A percentile compares a stretch with the other conserved stretches of the same genome.
phyloP scores from a whole-genome alignment of 2,329 filamentous ascomycete species.

The Penicillium sp. region DNA sequence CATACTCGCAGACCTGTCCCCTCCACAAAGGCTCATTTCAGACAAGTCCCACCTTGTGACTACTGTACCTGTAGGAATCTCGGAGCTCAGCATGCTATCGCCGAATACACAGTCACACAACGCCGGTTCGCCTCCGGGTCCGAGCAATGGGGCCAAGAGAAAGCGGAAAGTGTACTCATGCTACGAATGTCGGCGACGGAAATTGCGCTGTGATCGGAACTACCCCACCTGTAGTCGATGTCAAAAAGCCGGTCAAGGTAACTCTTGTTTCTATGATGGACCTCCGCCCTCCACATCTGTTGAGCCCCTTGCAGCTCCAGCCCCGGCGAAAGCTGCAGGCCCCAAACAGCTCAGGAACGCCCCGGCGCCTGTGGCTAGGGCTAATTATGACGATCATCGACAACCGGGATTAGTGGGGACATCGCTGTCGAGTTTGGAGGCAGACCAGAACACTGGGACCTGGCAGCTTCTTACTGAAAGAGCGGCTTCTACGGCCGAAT shows the following conservation, averaged over 20 bases:
- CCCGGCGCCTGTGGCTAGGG: not conserved
- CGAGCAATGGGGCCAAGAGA: slow-evolving; percentile 2
- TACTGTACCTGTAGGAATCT: not conserved
- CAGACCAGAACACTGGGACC: slow-evolving; percentile 3
- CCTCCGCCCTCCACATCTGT: not conserved
- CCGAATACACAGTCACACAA: not conserved
- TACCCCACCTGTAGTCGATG: slow-evolving; percentile 19
- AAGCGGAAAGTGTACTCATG: slow-evolving; percentile 11
- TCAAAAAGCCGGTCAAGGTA: not conserved
- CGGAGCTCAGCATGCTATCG: slow-evolving; percentile 1
- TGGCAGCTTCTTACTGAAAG: slow-evolving; percentile 6
- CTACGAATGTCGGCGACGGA: slow-evolving; percentile 9
- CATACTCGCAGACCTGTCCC: too few species aligned
- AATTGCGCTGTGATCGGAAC: slow-evolving; percentile 19
- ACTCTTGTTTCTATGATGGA: slow-evolving; percentile 1
- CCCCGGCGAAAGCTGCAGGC: not conserved
- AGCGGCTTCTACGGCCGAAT: not conserved
- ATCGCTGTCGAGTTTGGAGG: slow-evolving; percentile 1
- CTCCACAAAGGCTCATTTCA: not conserved
- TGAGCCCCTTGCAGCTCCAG: not conserved
- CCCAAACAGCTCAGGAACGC: not conserved
- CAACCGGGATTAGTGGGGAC: not conserved
- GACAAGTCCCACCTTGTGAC: not conserved
- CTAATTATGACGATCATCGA: not conserved
- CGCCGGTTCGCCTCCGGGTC: not conserved